phyloP scores from a whole-genome alignment of 345 rosid genomes.

The Pseudoturritis turrita region DNA sequence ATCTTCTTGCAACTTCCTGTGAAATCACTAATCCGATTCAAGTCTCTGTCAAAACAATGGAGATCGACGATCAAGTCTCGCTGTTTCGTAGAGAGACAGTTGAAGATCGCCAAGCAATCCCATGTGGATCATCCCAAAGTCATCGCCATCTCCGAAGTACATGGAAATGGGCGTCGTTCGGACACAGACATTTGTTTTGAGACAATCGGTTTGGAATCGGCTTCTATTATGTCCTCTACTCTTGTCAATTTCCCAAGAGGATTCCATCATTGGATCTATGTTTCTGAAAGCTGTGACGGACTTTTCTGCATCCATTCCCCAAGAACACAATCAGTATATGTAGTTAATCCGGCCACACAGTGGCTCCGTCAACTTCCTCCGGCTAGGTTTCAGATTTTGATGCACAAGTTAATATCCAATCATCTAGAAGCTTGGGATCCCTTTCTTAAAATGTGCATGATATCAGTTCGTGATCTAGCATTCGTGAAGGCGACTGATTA shows the following conservation, averaged over 20 bases:
- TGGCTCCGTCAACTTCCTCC: conserved; percentile 11
- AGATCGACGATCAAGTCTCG: not conserved
- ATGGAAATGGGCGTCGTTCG: too few species aligned
- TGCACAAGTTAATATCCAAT: not conserved
- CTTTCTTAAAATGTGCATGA: too few species aligned
- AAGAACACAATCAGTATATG: not conserved
- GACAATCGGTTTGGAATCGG: not conserved
- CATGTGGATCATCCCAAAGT: not conserved
- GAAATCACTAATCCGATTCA: not conserved
- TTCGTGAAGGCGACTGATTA: conserved; percentile 8
- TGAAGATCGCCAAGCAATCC: not conserved
- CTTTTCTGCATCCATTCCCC: not conserved
- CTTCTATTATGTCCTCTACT: not conserved
- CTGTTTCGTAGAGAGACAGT: conserved; percentile 8
- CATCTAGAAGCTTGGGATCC: too few species aligned
- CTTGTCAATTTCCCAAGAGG: not conserved
- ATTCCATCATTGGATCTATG: not conserved
- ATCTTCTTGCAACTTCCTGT: conserved; percentile 8
- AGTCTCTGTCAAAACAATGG: conserved; percentile 11
- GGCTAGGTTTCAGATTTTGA: not conserved
- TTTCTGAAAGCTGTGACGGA: conserved; percentile 2
- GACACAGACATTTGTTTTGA: not conserved
- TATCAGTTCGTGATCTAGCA: not conserved
- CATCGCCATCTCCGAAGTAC: not conserved
- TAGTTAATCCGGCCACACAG: conserved; percentile 9